Evolutionary conservation across 1,139 yeast species (phyloP).

Genomic region (Sugiyamaella xylanicola): DNA sequence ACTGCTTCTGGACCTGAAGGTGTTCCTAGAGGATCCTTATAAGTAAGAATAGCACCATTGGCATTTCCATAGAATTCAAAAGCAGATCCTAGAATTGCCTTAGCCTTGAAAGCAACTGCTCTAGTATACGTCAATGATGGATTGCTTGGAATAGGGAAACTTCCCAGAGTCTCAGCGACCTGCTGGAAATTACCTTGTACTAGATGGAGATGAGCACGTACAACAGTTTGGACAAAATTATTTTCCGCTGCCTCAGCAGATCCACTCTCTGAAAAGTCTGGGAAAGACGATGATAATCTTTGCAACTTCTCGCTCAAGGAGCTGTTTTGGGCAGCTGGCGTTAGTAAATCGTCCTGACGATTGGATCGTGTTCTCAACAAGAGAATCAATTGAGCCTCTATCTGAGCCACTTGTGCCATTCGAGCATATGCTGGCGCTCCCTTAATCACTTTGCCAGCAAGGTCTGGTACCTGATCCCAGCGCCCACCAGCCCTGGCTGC

Average conservation of each 20-base stretch:
- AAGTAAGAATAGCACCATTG: conserved; percentile 33
- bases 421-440: conserved; percentile 21
- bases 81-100: conserved; percentile 36
- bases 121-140: conserved; percentile 26
- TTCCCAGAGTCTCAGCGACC: conserved; percentile 26
- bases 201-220: conserved; percentile 30
- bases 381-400: conserved; percentile 12
- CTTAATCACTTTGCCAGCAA: conserved; percentile 31
- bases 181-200: conserved; percentile 26
- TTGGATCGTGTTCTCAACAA: conserved; percentile 4
- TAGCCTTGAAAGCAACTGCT: conserved; percentile 31
- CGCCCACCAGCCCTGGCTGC: conserved; percentile 28
- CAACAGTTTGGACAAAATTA: conserved; percentile 28
- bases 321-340: not conserved
- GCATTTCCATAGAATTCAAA: conserved; percentile 30
- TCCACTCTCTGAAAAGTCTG: not conserved
- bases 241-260: conserved; percentile 19
- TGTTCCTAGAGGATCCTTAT: conserved; percentile 25
- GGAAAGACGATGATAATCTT: not conserved
- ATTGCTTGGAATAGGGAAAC: conserved; percentile 10
- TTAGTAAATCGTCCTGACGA: conserved; percentile 2
- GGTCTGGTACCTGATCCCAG: conserved; percentile 32
- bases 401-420: conserved; percentile 19
- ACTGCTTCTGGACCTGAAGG: conserved; percentile 29
- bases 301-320: conserved; percentile 3